phyloP scores from a whole-genome alignment of 2,329 filamentous ascomycete species.

The Penicillium sp. region DNA sequence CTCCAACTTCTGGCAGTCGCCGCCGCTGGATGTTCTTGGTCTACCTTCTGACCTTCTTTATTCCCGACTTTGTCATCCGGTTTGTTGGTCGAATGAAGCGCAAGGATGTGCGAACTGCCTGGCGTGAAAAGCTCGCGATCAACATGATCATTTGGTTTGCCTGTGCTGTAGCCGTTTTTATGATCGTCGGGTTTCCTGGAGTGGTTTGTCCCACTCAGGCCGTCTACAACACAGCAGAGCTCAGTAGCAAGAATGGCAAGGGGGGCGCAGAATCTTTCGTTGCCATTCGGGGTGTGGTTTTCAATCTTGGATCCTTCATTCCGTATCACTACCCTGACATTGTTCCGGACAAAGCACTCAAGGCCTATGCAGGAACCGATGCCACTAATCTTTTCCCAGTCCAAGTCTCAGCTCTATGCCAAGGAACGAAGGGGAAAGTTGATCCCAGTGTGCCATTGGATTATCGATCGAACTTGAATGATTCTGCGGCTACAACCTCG shows the following conservation, averaged over 20 bases:
- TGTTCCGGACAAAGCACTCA: conserved; percentile 58
- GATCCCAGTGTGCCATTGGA: conserved; percentile 75
- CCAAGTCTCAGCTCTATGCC: conserved; percentile 87
- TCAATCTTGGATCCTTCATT: conserved; percentile 71
- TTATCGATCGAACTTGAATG: conserved; percentile 69
- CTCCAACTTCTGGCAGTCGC: conserved; percentile 69
- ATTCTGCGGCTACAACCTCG: conserved; percentile 62
- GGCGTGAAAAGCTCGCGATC: conserved; percentile 97
- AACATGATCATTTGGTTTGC: conserved; percentile 94
- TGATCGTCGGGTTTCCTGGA: conserved; percentile 82
- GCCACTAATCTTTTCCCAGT: conserved; percentile 87
- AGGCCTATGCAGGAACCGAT: conserved; percentile 81
- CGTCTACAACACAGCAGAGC: conserved; percentile 75
- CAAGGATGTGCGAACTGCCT: conserved; percentile 87
- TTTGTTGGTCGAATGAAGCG: conserved; percentile 78
- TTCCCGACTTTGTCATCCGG: conserved; percentile 79
- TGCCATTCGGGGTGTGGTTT: conserved; percentile 83
- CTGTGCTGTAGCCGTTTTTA: conserved; percentile 74
- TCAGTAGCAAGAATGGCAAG: conserved; percentile 71
- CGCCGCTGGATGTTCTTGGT: conserved; percentile 89
- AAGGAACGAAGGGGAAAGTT: conserved; percentile 64
- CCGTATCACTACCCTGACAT: conserved; percentile 73
- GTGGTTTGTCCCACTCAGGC: conserved; percentile 89
- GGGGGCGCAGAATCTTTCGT: conserved; percentile 62
- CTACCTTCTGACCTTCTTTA: conserved; percentile 76